These are phyloP conservation scores for Didymella sp. DNA, from an alignment of 2,329 filamentous ascomycete species.

Conservation along the genomic window DNA sequence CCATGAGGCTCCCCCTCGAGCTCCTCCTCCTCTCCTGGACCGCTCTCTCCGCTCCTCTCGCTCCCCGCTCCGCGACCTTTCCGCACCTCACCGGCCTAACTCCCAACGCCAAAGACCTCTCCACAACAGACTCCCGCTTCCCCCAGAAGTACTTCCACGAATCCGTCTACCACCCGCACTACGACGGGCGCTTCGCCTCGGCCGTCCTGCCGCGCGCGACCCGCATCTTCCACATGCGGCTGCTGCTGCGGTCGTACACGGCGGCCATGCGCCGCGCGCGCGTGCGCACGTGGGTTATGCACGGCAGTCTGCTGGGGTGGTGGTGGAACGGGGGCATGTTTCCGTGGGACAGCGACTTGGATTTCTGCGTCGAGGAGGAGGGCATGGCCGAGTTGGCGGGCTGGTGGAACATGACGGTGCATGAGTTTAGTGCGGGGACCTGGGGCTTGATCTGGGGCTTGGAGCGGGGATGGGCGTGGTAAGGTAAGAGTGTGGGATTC, in stretches of 20 bases:
- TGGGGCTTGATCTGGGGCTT: constrained; percentile 15
- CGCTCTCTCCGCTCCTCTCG: not conserved
- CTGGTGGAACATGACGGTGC: constrained; percentile 69
- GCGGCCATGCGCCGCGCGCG: constrained; percentile 63
- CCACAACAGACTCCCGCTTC: constrained; percentile 23
- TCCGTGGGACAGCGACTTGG: constrained; percentile 68
- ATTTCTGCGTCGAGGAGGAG: constrained; percentile 64
- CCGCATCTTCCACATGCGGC: constrained; percentile 57
- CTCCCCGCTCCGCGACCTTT: constrained; percentile 7
- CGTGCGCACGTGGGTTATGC: constrained; percentile 69
- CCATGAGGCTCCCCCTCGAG: constrained; percentile 5
- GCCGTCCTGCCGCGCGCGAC: constrained; percentile 55
- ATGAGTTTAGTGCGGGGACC: constrained; percentile 43
- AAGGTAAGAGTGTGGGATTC: not conserved
- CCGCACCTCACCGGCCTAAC: constrained; percentile 17
- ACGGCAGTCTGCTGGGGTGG: constrained; percentile 67
- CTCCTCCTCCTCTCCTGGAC: constrained; percentile 10
- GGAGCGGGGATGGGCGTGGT: not conserved
- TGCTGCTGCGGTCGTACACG: constrained; percentile 63
- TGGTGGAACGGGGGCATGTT: constrained; percentile 68
- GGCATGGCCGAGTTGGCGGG: constrained; percentile 63
- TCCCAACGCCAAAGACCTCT: constrained; percentile 26
- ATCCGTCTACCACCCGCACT: constrained; percentile 60
- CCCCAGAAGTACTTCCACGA: constrained; percentile 48
- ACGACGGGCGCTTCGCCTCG: constrained; percentile 64